Evolutionary conservation across 257 asterid species (phyloP).

Genomic region (Nicotiana tomentosiformis): DNA sequence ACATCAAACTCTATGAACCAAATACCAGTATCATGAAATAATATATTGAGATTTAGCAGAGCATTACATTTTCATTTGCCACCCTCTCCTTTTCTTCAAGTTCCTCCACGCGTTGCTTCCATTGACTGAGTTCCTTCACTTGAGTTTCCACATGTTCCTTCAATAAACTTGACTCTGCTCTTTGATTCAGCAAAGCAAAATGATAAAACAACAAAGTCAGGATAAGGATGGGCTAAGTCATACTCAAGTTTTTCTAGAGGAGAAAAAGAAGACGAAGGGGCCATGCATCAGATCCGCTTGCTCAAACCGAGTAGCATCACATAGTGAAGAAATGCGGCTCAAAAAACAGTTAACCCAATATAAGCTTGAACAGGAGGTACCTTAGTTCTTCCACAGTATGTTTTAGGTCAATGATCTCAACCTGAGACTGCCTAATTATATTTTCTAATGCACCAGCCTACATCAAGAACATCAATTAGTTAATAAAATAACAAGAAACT

Average conservation of each 20-base stretch:
- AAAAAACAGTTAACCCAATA: not conserved
- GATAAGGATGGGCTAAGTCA: not conserved
- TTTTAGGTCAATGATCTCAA: slow-evolving; percentile 93
- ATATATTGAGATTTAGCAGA: not conserved
- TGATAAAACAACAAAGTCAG: not conserved
- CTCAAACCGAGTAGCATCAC: not conserved
- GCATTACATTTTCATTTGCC: slow-evolving; percentile 81
- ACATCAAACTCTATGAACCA: not conserved
- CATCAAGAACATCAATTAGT: slow-evolving; percentile 16
- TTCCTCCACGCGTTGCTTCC: slow-evolving; percentile 74
- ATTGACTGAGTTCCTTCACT: slow-evolving; percentile 71
- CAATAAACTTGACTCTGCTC: slow-evolving; percentile 77
- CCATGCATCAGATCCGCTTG: not conserved
- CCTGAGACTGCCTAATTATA: slow-evolving; percentile 89
- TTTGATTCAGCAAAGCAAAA: slow-evolving; percentile 36
- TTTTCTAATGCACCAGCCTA: slow-evolving; percentile 95
- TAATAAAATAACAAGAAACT: slow-evolving; percentile 11
- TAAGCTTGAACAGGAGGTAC: slow-evolving; percentile 34
- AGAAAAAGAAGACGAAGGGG: not conserved
- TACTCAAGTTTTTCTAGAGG: not conserved
- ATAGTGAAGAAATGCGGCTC: not conserved
- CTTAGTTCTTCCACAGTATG: slow-evolving; percentile 86
- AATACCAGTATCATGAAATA: not conserved
- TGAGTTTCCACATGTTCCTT: slow-evolving; percentile 75
- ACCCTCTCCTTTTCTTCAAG: slow-evolving; percentile 91